phyloP scores from a whole-genome alignment of 2,329 filamentous ascomycete genomes.

The Fragosphaeria purpurea region DNA sequence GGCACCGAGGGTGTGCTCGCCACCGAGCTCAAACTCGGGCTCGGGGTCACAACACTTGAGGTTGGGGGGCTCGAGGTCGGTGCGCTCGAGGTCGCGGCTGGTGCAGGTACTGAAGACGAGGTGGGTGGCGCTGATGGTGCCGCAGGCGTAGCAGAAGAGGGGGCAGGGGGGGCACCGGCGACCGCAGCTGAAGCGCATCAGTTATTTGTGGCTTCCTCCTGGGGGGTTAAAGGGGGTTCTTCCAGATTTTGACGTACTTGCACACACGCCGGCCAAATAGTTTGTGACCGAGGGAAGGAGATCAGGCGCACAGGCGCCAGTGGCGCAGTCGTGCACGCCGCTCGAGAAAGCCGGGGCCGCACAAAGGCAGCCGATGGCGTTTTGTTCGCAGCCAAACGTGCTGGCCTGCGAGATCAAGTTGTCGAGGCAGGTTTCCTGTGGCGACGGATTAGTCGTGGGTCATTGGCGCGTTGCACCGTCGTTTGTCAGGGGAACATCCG shows the following conservation, averaged over 20 bases:
- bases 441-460: too few species aligned
- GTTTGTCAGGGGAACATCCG: too few species aligned
- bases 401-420: slow-evolving; percentile 5
- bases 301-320: slow-evolving; percentile 10
- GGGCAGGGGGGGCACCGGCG: background rate
- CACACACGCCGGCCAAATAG: slow-evolving; percentile 13
- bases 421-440: slow-evolving; percentile 15
- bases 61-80: background rate
- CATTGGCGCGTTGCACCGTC: too few species aligned
- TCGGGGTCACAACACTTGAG: background rate
- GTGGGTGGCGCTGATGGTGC: background rate
- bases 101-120: background rate
- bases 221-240: too few species aligned
- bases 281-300: slow-evolving; percentile 9
- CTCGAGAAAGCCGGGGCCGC: slow-evolving; percentile 9
- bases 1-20: background rate
- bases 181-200: background rate
- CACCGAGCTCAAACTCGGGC: background rate
- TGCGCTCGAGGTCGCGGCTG: background rate
- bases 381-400: slow-evolving; percentile 9
- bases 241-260: slow-evolving; percentile 10
- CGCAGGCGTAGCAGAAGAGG: slow-evolving; percentile 1
- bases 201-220: too few species aligned
- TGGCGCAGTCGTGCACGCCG: slow-evolving; percentile 14
- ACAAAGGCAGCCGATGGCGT: slow-evolving; percentile 13